These are phyloP conservation scores for Rhododendron henanense DNA, from an alignment of 148 eudicot genomes.

Conservation along the genomic window DNA sequence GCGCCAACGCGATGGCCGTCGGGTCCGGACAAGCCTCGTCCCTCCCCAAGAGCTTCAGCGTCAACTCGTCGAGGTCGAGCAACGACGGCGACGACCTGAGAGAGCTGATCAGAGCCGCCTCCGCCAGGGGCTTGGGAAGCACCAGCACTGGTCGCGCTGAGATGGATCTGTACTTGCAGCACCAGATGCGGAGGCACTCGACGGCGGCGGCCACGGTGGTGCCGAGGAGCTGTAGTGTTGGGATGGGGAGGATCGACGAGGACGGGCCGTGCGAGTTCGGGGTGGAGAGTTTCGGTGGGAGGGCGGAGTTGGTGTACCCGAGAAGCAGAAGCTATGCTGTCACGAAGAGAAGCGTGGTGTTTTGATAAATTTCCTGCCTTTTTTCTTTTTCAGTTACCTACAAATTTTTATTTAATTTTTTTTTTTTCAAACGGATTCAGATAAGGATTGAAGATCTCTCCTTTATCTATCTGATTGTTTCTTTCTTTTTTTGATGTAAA, in stretches of 20 bases:
- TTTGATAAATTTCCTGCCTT: not conserved
- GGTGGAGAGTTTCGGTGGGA: not conserved
- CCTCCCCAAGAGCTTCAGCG: conserved; percentile 58
- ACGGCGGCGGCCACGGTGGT: conserved; percentile 1
- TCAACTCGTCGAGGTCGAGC: conserved; percentile 20
- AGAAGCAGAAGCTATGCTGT: conserved; percentile 34
- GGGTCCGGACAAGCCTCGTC: not conserved
- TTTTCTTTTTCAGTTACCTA: too few species aligned
- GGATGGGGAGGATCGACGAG: conserved; percentile 76
- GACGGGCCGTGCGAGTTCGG: conserved; percentile 35
- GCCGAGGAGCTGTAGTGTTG: conserved; percentile 65
- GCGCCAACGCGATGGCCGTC: not conserved
- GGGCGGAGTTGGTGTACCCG: conserved; percentile 9
- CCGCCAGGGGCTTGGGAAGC: conserved; percentile 25
- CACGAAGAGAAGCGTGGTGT: conserved; percentile 3
- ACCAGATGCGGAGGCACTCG: not conserved
- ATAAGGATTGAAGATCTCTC: not conserved
- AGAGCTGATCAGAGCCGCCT: conserved; percentile 55
- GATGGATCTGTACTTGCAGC: conserved; percentile 4
- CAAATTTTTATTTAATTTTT: too few species aligned
- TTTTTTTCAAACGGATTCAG: not conserved
- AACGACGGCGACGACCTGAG: conserved; percentile 35
- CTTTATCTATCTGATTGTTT: not conserved
- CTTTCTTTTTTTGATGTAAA: not conserved
- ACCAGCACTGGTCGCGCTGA: conserved; percentile 5